Evolutionary conservation across 371 early-diverging fungal species (phyloP).

Genomic region (Rhizopus stolonifer): DNA sequence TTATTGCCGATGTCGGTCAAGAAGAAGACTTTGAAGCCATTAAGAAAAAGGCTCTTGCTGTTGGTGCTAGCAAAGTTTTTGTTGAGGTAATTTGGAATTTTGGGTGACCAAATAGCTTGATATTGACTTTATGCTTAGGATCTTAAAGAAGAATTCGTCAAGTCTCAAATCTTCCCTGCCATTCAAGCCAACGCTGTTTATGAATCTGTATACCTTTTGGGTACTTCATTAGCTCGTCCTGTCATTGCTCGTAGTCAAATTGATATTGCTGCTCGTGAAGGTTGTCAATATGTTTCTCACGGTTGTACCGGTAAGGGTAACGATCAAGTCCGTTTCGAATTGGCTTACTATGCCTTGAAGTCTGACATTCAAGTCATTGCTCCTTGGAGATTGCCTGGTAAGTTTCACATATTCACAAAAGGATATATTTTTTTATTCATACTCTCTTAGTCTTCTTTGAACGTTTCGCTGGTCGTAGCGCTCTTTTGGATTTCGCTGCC

Average conservation of each 20-base stretch:
- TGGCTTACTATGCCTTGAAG: conserved; percentile 94
- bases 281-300: conserved; percentile 92
- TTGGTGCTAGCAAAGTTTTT: conserved; percentile 94
- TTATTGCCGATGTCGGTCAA: conserved; percentile 97
- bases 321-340: conserved; percentile 98
- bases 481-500: conserved; percentile 89
- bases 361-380: conserved; percentile 94
- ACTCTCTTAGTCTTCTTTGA: conserved; percentile 87
- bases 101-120: too few relatives aligned
- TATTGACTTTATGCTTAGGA: too few relatives aligned
- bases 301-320: conserved; percentile 99
- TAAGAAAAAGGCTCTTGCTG: conserved; percentile 83
- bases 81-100: conserved; percentile 91
- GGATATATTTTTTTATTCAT: background rate
- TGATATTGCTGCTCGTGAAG: conserved; percentile 89
- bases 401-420: conserved; percentile 15
- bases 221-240: conserved; percentile 96
- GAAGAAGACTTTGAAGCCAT: conserved; percentile 98
- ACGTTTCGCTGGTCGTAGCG: conserved; percentile 92
- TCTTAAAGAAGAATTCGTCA: conserved; percentile 89
- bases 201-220: conserved; percentile 92
- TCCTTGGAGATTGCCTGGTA: conserved; percentile 92
- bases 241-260: conserved; percentile 90
- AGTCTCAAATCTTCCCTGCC: conserved; percentile 89
- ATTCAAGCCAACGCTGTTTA: conserved; percentile 95